Conservation (phyloP, 257 asterid genomes). For the Gardenia jasminoides region DNA sequence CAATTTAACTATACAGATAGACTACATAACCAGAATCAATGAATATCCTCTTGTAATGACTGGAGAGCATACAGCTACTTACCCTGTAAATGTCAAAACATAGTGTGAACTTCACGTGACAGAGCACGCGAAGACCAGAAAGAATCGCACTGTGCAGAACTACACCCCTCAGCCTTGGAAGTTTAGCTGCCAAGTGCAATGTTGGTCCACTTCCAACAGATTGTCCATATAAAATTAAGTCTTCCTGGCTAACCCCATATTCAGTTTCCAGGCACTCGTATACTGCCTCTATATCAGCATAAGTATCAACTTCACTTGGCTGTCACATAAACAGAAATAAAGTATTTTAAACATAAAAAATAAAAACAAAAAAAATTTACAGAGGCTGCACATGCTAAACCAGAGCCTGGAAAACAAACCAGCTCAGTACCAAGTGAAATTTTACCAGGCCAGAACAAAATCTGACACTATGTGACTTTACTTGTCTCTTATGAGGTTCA, state of each 20-base stretch:
- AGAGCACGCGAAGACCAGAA: conserved; percentile 97
- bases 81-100: conserved; percentile 98
- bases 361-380: no score
- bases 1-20: neutral
- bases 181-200: conserved; percentile 82
- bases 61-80: conserved; percentile 5
- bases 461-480: neutral
- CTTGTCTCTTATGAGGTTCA: neutral
- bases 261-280: conserved; percentile 91
- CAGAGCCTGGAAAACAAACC: neutral
- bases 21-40: neutral
- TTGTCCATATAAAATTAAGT: conserved; percentile 85
- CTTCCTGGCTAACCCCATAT: conserved; percentile 93
- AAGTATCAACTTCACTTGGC: conserved; percentile 94
- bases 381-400: neutral
- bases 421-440: neutral
- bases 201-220: conserved; percentile 99
- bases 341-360: neutral
- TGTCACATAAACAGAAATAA: conserved; percentile 29
- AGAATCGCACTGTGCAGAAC: conserved; percentile 98
- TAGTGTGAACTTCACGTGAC: conserved; percentile 80
- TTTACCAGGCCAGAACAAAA: neutral
- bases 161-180: conserved; percentile 94
- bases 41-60: neutral
- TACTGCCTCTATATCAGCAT: conserved; percentile 96